These are phyloP conservation scores for Annona cherimola DNA, from an alignment of 164 flowering plant genomes.

Conservation along the genomic window DNA sequence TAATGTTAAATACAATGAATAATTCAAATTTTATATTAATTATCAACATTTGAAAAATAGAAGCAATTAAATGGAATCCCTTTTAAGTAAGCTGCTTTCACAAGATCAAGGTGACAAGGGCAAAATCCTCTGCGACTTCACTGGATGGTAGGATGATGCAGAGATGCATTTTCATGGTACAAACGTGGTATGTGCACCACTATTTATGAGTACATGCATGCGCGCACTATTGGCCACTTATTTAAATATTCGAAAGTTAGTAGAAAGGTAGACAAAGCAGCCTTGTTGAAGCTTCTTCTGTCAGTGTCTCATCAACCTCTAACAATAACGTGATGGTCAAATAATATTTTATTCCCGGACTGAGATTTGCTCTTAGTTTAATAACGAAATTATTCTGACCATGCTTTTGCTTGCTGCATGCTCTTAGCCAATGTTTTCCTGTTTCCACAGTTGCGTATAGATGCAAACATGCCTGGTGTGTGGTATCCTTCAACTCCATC, in stretches of 20 bases:
- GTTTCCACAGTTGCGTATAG: not conserved
- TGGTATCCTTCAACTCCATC: too few relatives aligned
- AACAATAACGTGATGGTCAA: conserved; percentile 1
- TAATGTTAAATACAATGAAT: too few relatives aligned
- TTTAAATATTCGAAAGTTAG: not conserved
- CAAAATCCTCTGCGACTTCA: too few relatives aligned
- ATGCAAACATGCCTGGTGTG: not conserved
- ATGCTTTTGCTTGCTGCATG: conserved; percentile 1
- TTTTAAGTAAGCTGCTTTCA: too few relatives aligned
- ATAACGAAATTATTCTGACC: conserved; percentile 1
- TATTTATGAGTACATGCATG: too few relatives aligned
- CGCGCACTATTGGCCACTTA: too few relatives aligned
- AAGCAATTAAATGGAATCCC: too few relatives aligned
- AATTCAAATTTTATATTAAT: too few relatives aligned
- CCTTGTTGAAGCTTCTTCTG: not conserved
- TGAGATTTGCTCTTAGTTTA: conserved; percentile 2
- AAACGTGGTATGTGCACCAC: not conserved
- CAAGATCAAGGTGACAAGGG: too few relatives aligned
- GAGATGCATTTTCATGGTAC: too few relatives aligned
- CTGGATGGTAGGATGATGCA: too few relatives aligned
- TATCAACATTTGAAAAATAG: too few relatives aligned
- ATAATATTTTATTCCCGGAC: conserved; percentile 6
- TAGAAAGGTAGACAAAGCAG: not conserved
- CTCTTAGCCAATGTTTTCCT: not conserved
- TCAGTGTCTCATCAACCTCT: conserved; percentile 8